Conservation (phyloP, 2,329 filamentous ascomycete genomes). For the Colletotrichum euphorbiae region DNA sequence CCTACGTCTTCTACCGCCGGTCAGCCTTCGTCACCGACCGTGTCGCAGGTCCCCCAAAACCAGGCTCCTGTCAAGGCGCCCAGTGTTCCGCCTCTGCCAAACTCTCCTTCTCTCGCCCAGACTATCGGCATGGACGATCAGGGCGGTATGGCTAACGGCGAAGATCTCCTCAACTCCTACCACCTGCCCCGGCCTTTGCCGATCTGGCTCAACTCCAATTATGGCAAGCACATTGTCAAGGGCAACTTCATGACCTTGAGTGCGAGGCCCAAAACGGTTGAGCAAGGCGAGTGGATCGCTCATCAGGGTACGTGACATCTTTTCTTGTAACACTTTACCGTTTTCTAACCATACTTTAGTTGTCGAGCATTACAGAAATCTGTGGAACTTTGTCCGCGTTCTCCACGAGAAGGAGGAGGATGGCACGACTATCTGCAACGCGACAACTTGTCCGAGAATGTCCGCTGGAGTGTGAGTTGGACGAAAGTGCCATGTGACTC, state of each 20-base stretch:
- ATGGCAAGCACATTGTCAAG: conserved; percentile 90
- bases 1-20: conserved; percentile 60
- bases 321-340: not conserved
- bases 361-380: conserved; percentile 90
- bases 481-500: conserved; percentile 10
- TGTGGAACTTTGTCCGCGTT: conserved; percentile 90
- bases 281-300: conserved; percentile 94
- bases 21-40: conserved; percentile 61
- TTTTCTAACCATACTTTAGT: conserved; percentile 62
- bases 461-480: conserved; percentile 88
- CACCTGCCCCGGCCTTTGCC: conserved; percentile 76
- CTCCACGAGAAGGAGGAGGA: conserved; percentile 88
- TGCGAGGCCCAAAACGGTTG: conserved; percentile 91
- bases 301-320: conserved; percentile 79
- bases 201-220: conserved; percentile 79
- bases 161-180: conserved; percentile 69
- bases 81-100: conserved; percentile 71
- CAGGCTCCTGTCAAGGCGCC: conserved; percentile 66
- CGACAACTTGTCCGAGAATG: conserved; percentile 88
- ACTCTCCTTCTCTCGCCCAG: conserved; percentile 72
- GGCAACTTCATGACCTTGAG: conserved; percentile 98
- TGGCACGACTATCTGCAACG: conserved; percentile 84
- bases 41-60: conserved; percentile 56
- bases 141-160: conserved; percentile 59
- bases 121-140: conserved; percentile 77